A percentile compares a stretch with the other conserved stretches of the same genome.
These are phyloP conservation scores for Ceratobasidium sp. DNA, from an alignment of 1,284 basidiomycete genomes.

Conservation along the genomic window DNA sequence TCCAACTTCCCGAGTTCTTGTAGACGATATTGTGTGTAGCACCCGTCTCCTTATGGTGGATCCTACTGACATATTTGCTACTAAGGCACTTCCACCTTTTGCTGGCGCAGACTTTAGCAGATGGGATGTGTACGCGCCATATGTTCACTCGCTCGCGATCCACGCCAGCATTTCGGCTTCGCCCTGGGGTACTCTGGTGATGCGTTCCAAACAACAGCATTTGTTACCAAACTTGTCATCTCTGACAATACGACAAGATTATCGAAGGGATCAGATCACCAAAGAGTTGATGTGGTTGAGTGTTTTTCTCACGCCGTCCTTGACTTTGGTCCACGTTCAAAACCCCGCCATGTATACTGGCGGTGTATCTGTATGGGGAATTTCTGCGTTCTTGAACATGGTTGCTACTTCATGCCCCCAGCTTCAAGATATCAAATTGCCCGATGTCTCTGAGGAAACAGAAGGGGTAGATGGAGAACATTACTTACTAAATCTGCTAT, in stretches of 20 bases:
- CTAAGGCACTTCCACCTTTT: neutral
- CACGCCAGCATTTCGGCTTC: too few species aligned
- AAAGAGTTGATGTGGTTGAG: neutral
- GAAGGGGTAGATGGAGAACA: neutral
- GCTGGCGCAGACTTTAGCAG: neutral
- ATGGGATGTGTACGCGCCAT: neutral
- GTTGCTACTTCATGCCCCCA: slow-evolving; percentile 87
- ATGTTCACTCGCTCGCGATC: neutral
- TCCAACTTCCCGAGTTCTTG: neutral
- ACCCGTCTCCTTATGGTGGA: too few species aligned
- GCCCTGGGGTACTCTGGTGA: too few species aligned
- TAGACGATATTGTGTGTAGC: too few species aligned
- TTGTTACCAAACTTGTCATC: neutral
- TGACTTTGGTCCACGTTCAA: neutral
- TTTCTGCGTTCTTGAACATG: neutral
- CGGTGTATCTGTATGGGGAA: neutral
- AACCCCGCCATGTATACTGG: neutral
- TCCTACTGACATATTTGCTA: too few species aligned
- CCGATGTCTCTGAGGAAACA: neutral
- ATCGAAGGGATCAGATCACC: neutral
- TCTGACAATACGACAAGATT: neutral
- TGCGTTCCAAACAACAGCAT: neutral
- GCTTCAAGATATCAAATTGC: slow-evolving; percentile 71
- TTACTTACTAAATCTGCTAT: neutral
- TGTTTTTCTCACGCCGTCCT: neutral